These are phyloP conservation scores for Saccharomycopsis olivae DNA, from an alignment of 805 yeast genomes.

Conservation along the genomic window DNA sequence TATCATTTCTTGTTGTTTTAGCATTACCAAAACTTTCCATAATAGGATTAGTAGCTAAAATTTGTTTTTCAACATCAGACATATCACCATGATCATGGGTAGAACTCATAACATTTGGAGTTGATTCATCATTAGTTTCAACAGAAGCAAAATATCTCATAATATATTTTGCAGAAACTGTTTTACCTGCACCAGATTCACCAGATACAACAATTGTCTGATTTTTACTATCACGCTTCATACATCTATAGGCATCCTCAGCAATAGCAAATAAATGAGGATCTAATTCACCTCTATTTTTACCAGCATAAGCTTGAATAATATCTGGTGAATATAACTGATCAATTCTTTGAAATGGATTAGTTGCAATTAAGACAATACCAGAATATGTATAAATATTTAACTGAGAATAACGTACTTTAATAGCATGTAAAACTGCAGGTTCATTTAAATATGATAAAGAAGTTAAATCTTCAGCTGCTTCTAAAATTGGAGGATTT, in stretches of 20 bases:
- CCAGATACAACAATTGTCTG: constrained; percentile 97
- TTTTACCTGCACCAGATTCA: constrained; percentile 98
- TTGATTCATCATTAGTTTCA: constrained; percentile 35
- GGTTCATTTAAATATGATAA: constrained; percentile 92
- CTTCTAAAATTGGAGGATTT: constrained; percentile 86
- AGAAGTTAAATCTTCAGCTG: constrained; percentile 89
- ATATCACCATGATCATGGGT: constrained; percentile 43
- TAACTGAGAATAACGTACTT: constrained; percentile 77
- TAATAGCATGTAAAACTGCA: constrained; percentile 89
- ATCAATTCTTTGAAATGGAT: constrained; percentile 90
- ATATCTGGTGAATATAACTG: constrained; percentile 85
- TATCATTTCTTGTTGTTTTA: constrained; percentile 92
- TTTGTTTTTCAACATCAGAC: constrained; percentile 88
- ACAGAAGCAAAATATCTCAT: constrained; percentile 97
- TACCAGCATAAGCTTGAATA: constrained; percentile 90
- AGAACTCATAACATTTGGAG: constrained; percentile 28
- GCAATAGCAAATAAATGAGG: constrained; percentile 97
- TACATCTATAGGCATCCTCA: constrained; percentile 91
- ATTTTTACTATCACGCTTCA: constrained; percentile 75
- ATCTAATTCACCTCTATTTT: constrained; percentile 86
- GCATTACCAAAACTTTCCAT: constrained; percentile 99
- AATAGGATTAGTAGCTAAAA: constrained; percentile 91
- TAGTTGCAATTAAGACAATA: constrained; percentile 90
- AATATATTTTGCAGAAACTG: constrained; percentile 92
- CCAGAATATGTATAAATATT: constrained; percentile 95